phyloP scores from a whole-genome alignment of 2,329 filamentous ascomycete genomes.

The Torrubiellomyces zombiae region DNA sequence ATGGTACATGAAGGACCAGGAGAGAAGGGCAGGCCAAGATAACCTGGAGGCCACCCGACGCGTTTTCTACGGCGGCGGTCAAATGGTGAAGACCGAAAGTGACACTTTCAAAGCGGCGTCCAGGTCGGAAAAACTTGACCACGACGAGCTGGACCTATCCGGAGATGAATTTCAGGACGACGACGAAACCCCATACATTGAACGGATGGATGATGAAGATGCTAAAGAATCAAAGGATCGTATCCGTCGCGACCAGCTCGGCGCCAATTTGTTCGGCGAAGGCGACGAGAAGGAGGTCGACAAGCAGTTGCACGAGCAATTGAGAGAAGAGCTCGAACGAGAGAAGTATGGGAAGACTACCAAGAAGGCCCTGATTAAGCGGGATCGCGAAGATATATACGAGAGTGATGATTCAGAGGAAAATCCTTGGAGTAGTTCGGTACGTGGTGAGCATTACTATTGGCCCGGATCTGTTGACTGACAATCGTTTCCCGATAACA shows the following conservation, averaged over 20 bases:
- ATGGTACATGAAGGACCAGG: conserved; percentile 60
- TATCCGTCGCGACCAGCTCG: conserved; percentile 67
- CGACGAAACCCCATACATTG: conserved; percentile 61
- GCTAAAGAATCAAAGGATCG: conserved; percentile 53
- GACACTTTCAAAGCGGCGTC: conserved; percentile 43
- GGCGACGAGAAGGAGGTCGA: conserved; percentile 56
- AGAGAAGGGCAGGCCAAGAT: conserved; percentile 37
- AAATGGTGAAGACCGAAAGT: conserved; percentile 51
- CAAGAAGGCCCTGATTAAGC: conserved; percentile 65
- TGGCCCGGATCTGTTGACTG: conserved; percentile 6
- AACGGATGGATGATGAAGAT: conserved; percentile 69
- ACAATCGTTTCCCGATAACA: too few species aligned
- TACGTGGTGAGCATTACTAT: conserved; percentile 7
- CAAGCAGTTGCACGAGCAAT: conserved; percentile 52
- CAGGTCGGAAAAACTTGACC: conserved; percentile 50
- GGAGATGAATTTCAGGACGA: conserved; percentile 74
- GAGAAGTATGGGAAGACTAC: conserved; percentile 61
- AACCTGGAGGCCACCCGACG: conserved; percentile 43
- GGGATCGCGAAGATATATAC: conserved; percentile 77
- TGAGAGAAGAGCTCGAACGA: conserved; percentile 50
- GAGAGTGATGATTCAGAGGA: conserved; percentile 46
- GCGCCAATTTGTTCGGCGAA: conserved; percentile 66
- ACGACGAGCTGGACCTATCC: conserved; percentile 51
- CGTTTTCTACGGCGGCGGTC: conserved; percentile 33
- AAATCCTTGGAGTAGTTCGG: conserved; percentile 23